Evolutionary conservation across 164 flowering plant genomes (phyloP).

Genomic region (Macadamia tetraphylla): DNA sequence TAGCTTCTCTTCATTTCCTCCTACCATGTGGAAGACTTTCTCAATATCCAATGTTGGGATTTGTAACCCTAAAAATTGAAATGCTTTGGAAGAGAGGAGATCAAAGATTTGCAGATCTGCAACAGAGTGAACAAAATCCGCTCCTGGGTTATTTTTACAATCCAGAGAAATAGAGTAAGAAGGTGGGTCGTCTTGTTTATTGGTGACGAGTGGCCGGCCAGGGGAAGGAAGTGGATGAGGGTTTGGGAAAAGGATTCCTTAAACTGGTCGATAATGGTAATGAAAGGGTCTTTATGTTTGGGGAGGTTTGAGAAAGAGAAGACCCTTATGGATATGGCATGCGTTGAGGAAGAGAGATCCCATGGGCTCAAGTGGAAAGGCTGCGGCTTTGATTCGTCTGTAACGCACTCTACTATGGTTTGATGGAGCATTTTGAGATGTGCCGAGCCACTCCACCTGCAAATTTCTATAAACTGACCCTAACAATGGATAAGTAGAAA

Average conservation of each 20-base stretch:
- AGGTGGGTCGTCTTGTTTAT: constrained; percentile 14
- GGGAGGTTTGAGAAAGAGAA: constrained; percentile 37
- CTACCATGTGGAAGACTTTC: constrained; percentile 74
- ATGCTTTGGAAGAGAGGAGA: constrained; percentile 13
- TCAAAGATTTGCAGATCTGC: constrained; percentile 26
- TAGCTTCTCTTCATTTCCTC: constrained; percentile 71
- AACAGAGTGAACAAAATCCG: constrained; percentile 37
- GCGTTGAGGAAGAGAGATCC: constrained; percentile 36
- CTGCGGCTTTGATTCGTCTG: constrained; percentile 20
- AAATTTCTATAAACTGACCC: too few relatives aligned
- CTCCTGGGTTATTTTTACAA: constrained; percentile 45
- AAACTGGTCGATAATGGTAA: constrained; percentile 23
- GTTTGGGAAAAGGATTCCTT: constrained; percentile 37
- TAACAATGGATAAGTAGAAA: too few relatives aligned
- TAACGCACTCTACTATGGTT: constrained; percentile 13
- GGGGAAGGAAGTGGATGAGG: constrained; percentile 48
- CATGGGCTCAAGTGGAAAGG: constrained; percentile 7
- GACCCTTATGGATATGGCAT: constrained; percentile 53
- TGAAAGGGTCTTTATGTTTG: constrained; percentile 1
- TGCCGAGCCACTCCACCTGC: background rate
- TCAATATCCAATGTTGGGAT: constrained; percentile 54
- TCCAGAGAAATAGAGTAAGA: constrained; percentile 29
- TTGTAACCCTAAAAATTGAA: background rate
- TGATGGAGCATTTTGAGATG: constrained; percentile 35
- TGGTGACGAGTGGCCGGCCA: constrained; percentile 45